Conservation (phyloP, 2,329 filamentous ascomycete genomes). For the Ophiocordyceps camponoti-saundersi region DNA sequence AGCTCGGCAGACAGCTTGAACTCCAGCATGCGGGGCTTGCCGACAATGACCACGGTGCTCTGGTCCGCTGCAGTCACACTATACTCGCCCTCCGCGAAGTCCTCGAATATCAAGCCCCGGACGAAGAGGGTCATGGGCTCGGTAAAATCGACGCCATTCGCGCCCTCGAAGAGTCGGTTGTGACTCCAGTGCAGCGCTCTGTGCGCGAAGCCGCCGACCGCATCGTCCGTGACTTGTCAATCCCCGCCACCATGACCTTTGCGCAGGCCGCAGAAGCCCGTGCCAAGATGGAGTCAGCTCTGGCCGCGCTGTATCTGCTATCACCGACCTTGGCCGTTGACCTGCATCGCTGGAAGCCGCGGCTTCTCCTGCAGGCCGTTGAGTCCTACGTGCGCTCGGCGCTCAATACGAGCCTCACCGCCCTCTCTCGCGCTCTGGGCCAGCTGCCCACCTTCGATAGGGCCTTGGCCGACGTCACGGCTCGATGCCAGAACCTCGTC, state of each 20-base stretch:
- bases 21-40: slow-evolving; percentile 56
- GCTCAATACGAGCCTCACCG: slow-evolving; percentile 60
- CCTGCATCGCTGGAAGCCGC: slow-evolving; percentile 43
- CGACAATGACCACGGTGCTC: slow-evolving; percentile 57
- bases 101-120: slow-evolving; percentile 46
- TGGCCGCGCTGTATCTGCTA: slow-evolving; percentile 64
- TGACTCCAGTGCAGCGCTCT: slow-evolving; percentile 55
- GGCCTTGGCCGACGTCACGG: slow-evolving; percentile 64
- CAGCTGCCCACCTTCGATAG: slow-evolving; percentile 71
- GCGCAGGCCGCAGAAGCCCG: slow-evolving; percentile 58
- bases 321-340: slow-evolving; percentile 45
- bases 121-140: slow-evolving; percentile 63
- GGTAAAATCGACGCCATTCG: slow-evolving; percentile 55
- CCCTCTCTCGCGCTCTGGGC: slow-evolving; percentile 57
- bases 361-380: slow-evolving; percentile 56
- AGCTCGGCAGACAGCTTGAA: slow-evolving; percentile 72
- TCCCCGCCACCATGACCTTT: slow-evolving; percentile 40
- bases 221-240: slow-evolving; percentile 67
- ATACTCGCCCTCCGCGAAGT: slow-evolving; percentile 61
- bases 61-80: slow-evolving; percentile 70
- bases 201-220: slow-evolving; percentile 62
- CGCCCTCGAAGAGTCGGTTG: slow-evolving; percentile 50
- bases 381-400: slow-evolving; percentile 71
- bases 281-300: slow-evolving; percentile 53
- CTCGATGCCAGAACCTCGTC: slow-evolving; percentile 80